These are phyloP conservation scores for Babesia bigemina DNA, from an alignment of 169 alveolate genomes.

Conservation along the genomic window DNA sequence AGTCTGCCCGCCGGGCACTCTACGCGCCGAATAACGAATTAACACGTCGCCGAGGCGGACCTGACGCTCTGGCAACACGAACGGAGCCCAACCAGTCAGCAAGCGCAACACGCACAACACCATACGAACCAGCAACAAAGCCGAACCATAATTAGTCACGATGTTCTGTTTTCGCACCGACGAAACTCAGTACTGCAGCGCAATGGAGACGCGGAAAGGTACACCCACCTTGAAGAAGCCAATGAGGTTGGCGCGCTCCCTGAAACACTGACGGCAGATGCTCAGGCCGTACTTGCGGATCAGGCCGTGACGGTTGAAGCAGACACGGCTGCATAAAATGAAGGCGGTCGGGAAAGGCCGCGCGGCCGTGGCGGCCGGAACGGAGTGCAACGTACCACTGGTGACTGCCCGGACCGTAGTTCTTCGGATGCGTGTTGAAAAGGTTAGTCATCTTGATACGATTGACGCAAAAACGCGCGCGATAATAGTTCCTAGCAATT, in stretches of 20 bases:
- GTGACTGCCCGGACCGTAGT: conserved; percentile 69
- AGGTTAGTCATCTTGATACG: conserved; percentile 57
- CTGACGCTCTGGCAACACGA: no score
- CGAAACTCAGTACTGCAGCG: conserved; percentile 27
- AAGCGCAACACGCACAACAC: background rate
- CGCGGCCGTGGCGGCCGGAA: background rate
- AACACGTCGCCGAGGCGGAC: no score
- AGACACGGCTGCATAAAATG: conserved; percentile 92
- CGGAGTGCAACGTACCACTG: conserved; percentile 52
- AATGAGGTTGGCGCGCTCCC: conserved; percentile 95
- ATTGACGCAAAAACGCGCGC: background rate
- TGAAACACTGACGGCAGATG: conserved; percentile 98
- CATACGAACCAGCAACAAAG: background rate
- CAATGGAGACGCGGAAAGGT: background rate
- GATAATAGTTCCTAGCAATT: background rate
- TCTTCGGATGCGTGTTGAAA: conserved; percentile 65
- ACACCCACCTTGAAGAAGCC: conserved; percentile 87
- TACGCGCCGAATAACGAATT: no score
- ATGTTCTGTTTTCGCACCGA: background rate
- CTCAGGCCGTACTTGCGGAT: conserved; percentile 96
- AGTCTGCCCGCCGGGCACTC: no score
- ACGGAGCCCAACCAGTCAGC: no score
- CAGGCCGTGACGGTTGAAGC: conserved; percentile 96
- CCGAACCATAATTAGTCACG: conserved; percentile 12
- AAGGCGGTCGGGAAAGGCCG: background rate